Percentiles rank a stretch among this genome's conserved stretches.
These are phyloP conservation scores for Geotrichum aggregatum DNA, from an alignment of 1,139 yeast species.

Conservation along the genomic window DNA sequence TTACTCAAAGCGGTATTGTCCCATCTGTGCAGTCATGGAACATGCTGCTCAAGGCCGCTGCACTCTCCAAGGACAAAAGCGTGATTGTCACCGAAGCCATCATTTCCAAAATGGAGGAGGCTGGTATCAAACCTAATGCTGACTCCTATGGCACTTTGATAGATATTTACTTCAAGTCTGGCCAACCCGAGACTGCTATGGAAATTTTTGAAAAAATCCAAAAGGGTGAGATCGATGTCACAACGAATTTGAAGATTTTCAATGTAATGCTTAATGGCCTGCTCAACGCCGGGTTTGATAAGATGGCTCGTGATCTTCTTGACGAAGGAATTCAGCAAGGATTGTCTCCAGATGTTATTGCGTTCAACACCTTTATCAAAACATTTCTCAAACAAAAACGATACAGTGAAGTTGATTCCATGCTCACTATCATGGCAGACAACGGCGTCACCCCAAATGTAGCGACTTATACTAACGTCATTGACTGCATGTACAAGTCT, in stretches of 20 bases:
- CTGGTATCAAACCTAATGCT: conserved; percentile 41
- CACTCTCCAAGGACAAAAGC: conserved; percentile 34
- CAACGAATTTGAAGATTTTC: conserved; percentile 32
- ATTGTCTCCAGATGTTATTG: conserved; percentile 37
- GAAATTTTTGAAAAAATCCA: conserved; percentile 31
- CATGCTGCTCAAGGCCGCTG: conserved; percentile 44
- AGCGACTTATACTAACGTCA: conserved; percentile 61
- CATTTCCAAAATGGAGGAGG: conserved; percentile 39
- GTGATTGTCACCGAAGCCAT: conserved; percentile 40
- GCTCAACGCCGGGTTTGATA: conserved; percentile 29
- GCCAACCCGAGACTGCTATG: conserved; percentile 36
- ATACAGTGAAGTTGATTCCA: conserved; percentile 37
- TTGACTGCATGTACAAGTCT: conserved; percentile 53
- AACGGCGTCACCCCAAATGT: conserved; percentile 54
- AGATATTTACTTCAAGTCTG: conserved; percentile 37
- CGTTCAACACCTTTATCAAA: conserved; percentile 44
- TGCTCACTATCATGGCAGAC: conserved; percentile 39
- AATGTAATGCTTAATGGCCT: conserved; percentile 39
- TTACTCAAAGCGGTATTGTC: conserved; percentile 34
- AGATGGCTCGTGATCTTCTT: conserved; percentile 35
- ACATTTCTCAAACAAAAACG: conserved; percentile 34
- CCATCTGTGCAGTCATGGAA: conserved; percentile 46
- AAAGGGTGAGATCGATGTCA: conserved; percentile 25
- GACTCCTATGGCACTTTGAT: conserved; percentile 41
- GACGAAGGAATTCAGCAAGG: conserved; percentile 34